Evolutionary conservation across 2,329 filamentous ascomycete species (phyloP).

Genomic region (Penicillium sp.): DNA sequence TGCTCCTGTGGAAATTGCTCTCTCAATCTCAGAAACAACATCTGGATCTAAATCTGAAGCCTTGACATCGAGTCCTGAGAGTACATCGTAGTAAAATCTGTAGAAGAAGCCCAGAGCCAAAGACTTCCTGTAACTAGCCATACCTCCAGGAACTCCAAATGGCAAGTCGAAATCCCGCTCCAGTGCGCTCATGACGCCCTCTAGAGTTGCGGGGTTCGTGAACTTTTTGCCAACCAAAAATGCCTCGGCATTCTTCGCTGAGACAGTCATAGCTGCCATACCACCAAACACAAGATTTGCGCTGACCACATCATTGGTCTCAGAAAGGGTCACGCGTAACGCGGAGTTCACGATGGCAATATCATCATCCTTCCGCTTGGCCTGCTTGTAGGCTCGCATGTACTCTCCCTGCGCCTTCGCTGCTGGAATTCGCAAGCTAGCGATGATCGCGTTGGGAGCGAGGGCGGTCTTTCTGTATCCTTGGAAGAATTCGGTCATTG

Average conservation of each 20-base stretch:
- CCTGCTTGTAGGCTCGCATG: conserved; percentile 89
- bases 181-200: conserved; percentile 86
- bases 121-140: conserved; percentile 93
- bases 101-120: conserved; percentile 94
- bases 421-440: conserved; percentile 79
- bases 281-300: conserved; percentile 87
- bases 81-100: conserved; percentile 88
- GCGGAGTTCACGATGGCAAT: conserved; percentile 96
- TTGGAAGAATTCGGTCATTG: conserved; percentile 88
- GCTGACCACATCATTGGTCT: conserved; percentile 67
- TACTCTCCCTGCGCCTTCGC: conserved; percentile 74
- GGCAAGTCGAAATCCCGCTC: conserved; percentile 83
- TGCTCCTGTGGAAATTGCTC: conserved; percentile 74
- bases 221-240: conserved; percentile 76
- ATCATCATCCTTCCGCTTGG: conserved; percentile 96
- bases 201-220: conserved; percentile 76
- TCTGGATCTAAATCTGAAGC: conserved; percentile 63
- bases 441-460: conserved; percentile 76
- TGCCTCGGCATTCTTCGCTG: conserved; percentile 72
- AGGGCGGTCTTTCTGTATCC: conserved; percentile 85
- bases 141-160: conserved; percentile 91
- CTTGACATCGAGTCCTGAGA: conserved; percentile 56
- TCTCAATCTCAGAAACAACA: conserved; percentile 78
- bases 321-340: conserved; percentile 68
- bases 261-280: conserved; percentile 89